These are phyloP conservation scores for Ophiocytium majus DNA, from an alignment of 352 stramenopile genomes.

Conservation along the genomic window DNA sequence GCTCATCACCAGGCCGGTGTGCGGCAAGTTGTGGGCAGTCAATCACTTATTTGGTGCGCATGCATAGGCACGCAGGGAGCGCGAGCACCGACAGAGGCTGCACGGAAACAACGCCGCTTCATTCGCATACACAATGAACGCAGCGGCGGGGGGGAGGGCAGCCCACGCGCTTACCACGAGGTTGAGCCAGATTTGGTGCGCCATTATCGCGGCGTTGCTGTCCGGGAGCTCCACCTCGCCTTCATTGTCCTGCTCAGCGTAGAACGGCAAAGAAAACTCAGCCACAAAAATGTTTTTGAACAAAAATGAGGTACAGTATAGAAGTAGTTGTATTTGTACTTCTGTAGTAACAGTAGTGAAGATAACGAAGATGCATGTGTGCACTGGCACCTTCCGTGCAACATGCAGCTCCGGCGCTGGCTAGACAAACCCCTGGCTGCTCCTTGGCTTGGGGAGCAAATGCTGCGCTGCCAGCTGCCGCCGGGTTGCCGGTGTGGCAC, in stretches of 20 bases:
- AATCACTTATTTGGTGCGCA: background rate
- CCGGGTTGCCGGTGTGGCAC: too few species aligned
- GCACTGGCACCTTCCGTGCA: too few species aligned
- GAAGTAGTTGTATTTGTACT: too few species aligned
- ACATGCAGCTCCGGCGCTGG: background rate
- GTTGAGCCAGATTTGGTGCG: background rate
- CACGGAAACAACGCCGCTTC: background rate
- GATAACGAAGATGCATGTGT: background rate
- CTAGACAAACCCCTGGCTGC: background rate
- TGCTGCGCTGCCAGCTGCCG: too few species aligned
- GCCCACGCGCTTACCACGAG: background rate
- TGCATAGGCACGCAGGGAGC: background rate
- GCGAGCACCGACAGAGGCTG: background rate
- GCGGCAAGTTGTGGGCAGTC: background rate
- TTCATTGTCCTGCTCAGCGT: background rate
- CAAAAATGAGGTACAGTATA: background rate
- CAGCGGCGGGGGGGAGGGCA: too few species aligned
- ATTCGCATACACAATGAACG: background rate
- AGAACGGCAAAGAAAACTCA: background rate
- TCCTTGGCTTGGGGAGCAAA: too few species aligned
- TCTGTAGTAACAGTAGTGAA: background rate
- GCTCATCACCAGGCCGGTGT: background rate
- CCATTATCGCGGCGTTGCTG: background rate
- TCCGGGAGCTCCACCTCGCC: background rate
- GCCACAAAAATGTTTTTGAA: background rate